Base-by-base conservation (phyloP, 2,329 filamentous ascomycete genomes). In the Dothistroma pini region DNA sequence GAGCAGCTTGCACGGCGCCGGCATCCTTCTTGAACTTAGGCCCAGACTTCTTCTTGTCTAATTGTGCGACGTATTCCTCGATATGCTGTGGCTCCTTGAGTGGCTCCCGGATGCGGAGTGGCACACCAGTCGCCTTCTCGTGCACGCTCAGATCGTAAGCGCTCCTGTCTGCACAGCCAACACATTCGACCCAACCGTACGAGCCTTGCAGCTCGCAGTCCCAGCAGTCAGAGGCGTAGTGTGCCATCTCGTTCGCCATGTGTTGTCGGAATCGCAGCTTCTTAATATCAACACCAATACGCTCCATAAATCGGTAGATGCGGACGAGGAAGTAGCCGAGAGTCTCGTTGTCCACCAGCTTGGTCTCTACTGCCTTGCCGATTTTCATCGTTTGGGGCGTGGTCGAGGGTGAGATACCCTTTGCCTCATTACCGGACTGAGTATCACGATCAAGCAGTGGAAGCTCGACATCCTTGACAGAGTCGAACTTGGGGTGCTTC, bases 221-320 rank as follows among this genome's bases (percentile, higher is more conserved):
- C 95, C 95, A 97, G 80, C 95, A 99, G 80, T 99, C 95, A 59
- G 88, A 85, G 52, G 95, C 95, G 75, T 99, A 99, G 78, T 99
- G 95, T 16, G 95, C 88, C 88, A 90, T 90, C 74, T 91, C 88
- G 70, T 90, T 90, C 55, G 84, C 84, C 93, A 99, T 97, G 79
- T 99, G 95, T 78, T 99, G 95, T 72, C 95, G 87, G 84, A 97
- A 97, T 57, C 95, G 89, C 70, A 97, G 85, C 82, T 97, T 99
- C 67, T 81, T 84, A 74, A 86, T 82, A 75, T 97, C 93, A 53
- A 96, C 83, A 73, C 95, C 95, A 69, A 99, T 89, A 78, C 89
- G 92, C 72, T 89, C 77, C 68, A 97, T 83, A 84, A 97, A 99
- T 47, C 91, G 85, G 74, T 95, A 89, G 72, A 99, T 97, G 59